Percentiles rank a stretch among this genome's conserved stretches.
phyloP scores from a whole-genome alignment of 108 stramenopile species.

The Parmales sp. region DNA sequence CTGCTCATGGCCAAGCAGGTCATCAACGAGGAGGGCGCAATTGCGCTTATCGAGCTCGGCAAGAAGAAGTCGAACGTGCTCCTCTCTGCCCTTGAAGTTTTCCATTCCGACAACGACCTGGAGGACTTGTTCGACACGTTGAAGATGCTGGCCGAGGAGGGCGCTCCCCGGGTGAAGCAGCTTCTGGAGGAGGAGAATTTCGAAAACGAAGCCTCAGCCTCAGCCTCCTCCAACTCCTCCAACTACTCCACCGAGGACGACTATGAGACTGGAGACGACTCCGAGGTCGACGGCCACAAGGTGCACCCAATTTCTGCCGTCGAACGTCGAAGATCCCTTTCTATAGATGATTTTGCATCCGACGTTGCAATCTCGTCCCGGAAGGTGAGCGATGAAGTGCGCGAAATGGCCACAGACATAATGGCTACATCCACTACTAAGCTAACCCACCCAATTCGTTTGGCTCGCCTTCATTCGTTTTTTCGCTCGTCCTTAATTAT shows the following conservation, averaged over 20 bases:
- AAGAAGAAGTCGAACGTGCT: neutral
- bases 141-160: neutral
- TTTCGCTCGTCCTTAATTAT: too few relatives aligned
- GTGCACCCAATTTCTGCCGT: slow-evolving; percentile 3
- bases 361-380: neutral
- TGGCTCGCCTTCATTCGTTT: too few relatives aligned
- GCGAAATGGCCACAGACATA: too few relatives aligned
- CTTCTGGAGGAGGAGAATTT: neutral
- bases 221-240: neutral
- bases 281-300: neutral
- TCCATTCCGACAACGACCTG: neutral
- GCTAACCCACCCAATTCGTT: too few relatives aligned
- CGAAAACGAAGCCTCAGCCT: neutral
- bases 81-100: neutral
- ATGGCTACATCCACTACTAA: too few relatives aligned
- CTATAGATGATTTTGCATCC: neutral
- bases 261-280: neutral
- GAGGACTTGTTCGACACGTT: neutral
- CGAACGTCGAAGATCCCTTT: neutral
- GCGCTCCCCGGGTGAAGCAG: neutral
- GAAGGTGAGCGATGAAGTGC: neutral
- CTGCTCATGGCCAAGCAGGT: neutral
- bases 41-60: neutral
- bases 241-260: neutral
- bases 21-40: neutral